Conservation (phyloP, 2,329 filamentous ascomycete genomes). For the Calonectria naviculata region DNA sequence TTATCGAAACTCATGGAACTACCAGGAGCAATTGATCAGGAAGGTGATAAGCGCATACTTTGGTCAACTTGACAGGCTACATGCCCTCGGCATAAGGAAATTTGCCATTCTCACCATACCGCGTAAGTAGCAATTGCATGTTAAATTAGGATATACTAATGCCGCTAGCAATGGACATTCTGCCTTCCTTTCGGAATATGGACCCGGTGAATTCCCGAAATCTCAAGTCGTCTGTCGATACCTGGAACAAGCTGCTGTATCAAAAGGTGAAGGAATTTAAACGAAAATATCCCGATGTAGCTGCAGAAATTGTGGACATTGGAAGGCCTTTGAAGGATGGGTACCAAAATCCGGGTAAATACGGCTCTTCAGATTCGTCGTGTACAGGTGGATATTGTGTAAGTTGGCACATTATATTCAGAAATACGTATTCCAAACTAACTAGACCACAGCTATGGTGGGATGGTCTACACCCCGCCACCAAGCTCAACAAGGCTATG, state of each 20-base stretch:
- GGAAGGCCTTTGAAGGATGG: background rate
- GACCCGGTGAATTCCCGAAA: background rate
- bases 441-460: slow-evolving; percentile 4
- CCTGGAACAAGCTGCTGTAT: background rate
- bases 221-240: background rate
- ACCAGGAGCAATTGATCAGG: background rate
- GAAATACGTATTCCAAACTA: background rate
- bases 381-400: slow-evolving; percentile 2
- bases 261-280: slow-evolving; percentile 4
- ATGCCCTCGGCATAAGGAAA: background rate
- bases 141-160: background rate
- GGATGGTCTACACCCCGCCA: background rate
- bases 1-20: background rate
- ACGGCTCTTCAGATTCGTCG: background rate
- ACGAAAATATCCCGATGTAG: background rate
- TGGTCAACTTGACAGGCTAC: background rate
- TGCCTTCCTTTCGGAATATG: background rate
- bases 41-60: background rate
- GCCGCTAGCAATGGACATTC: background rate
- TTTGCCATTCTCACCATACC: background rate
- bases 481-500: background rate
- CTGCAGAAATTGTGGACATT: slow-evolving; percentile 1
- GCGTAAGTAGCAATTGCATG: background rate
- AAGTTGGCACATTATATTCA: background rate
- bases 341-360: background rate